A percentile compares a stretch with the other conserved stretches of the same genome.
Conservation (phyloP, 75 land plant genomes). For the Sequoia sempervirens region DNA sequence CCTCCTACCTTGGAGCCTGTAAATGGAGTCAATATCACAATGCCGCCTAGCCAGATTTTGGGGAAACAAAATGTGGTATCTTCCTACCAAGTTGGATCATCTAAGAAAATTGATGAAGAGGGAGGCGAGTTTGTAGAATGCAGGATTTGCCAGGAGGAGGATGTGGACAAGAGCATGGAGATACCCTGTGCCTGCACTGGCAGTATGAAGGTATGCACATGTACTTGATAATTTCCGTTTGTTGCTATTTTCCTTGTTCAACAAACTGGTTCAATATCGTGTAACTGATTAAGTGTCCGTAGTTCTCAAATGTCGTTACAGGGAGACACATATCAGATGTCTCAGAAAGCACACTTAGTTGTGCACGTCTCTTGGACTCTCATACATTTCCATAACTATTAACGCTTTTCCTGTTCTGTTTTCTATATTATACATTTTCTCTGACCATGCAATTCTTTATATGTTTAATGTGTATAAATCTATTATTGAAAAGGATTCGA, state of each 20-base stretch:
- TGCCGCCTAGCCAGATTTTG: neutral
- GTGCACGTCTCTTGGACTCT: too few species aligned
- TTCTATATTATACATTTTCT: neutral
- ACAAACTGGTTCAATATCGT: neutral
- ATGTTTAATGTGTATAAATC: neutral
- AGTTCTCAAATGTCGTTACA: neutral
- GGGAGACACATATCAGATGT: neutral
- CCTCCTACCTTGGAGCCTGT: constrained; percentile 30
- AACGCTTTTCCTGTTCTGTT: neutral
- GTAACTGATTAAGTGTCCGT: neutral
- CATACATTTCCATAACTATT: neutral
- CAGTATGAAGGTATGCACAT: constrained; percentile 55
- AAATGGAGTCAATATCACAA: neutral
- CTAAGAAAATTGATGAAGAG: constrained; percentile 7
- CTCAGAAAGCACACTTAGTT: too few species aligned
- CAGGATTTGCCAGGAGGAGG: constrained; percentile 86
- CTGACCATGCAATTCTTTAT: neutral
- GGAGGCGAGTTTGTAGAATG: constrained; percentile 42
- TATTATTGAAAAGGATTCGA: neutral
- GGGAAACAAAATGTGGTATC: neutral
- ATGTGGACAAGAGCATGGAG: constrained; percentile 45
- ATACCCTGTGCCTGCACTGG: constrained; percentile 81
- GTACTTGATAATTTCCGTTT: neutral
- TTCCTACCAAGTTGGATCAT: neutral
- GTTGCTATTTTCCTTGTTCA: neutral